Base-by-base conservation (phyloP, 257 asterid genomes). In the Ligustrum vulgare region DNA sequence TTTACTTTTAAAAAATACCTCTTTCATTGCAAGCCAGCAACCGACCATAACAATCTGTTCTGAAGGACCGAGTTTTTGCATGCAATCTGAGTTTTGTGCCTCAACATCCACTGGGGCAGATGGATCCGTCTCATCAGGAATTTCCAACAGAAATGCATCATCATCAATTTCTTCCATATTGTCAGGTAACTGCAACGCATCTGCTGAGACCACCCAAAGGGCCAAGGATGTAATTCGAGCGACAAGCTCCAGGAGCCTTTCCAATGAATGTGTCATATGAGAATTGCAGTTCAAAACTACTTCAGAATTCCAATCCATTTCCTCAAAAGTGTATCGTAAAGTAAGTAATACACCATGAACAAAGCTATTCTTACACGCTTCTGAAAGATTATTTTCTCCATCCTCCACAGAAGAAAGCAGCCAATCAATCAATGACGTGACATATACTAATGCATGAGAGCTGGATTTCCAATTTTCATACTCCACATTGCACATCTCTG, bases 1-100 rank as follows among this genome's bases (percentile, higher is more conserved):
- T 35, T 43, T 70, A 77, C 34, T 68, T 77, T 62, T 23, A 28
- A 68, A 43, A 11, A 60, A 28, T 82, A 92, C 99, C 98, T 94
- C 99, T 88, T 94, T 94, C 99, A 94, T 94, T 43, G 98, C 98
- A 82, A 94, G 98, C 99, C 99, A 94, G 86, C 98, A 92, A 81
- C 99, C 97, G 85, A 94, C 98, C 99, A 94, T 91, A 70, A 94
- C 93, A 70, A 89, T 86, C 84, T 94, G 99, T 36, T 87, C 97
- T 5, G 95, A 84, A 15, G 85, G 86, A 79, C 87, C 73, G 71
- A 28, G 73, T 72, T 87, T 96, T 78, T 69, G 91, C 70, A 23
- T 75, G 58, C 20, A 58, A 76, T 80, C 78, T 15, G 78, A 65
- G 75, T 22, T 85, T 76, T 84, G 79, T 54, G 49, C 82, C 75